These are phyloP conservation scores for Lentinula edodes DNA, from an alignment of 768 basidiomycete species.

Conservation along the genomic window DNA sequence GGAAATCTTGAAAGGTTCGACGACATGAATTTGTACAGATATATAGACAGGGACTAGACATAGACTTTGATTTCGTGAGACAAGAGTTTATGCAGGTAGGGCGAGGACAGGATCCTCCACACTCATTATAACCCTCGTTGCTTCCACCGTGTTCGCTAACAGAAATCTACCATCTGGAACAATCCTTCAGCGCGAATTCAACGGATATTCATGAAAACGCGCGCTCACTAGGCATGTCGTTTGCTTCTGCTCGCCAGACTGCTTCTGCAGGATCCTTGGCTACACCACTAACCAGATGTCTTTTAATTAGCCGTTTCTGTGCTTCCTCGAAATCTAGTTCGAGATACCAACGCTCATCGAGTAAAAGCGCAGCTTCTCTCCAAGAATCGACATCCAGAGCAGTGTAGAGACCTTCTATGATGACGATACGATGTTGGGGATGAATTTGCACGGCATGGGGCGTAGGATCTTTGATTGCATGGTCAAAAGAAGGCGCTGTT, in stretches of 20 bases:
- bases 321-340: constrained; percentile 53
- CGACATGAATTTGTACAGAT: no score
- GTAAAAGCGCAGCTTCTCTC: constrained; percentile 51
- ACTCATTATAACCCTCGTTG: constrained; percentile 38
- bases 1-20: no score
- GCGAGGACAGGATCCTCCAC: constrained; percentile 20
- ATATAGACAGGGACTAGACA: background rate
- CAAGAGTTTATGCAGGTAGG: background rate
- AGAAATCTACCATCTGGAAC: constrained; percentile 39
- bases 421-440: constrained; percentile 66
- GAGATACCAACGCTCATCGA: constrained; percentile 82
- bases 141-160: constrained; percentile 38
- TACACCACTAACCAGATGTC: constrained; percentile 79
- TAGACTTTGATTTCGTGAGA: background rate
- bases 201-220: background rate
- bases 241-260: constrained; percentile 64
- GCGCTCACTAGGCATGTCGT: constrained; percentile 67
- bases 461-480: constrained; percentile 81
- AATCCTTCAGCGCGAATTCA: background rate
- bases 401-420: constrained; percentile 90
- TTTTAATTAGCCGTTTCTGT: constrained; percentile 50
- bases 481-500: constrained; percentile 81
- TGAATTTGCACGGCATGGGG: constrained; percentile 52
- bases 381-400: constrained; percentile 73
- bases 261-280: constrained; percentile 62